Evolutionary conservation across 2,329 filamentous ascomycete genomes (phyloP).

Genomic region (Penicillium glabrum): DNA sequence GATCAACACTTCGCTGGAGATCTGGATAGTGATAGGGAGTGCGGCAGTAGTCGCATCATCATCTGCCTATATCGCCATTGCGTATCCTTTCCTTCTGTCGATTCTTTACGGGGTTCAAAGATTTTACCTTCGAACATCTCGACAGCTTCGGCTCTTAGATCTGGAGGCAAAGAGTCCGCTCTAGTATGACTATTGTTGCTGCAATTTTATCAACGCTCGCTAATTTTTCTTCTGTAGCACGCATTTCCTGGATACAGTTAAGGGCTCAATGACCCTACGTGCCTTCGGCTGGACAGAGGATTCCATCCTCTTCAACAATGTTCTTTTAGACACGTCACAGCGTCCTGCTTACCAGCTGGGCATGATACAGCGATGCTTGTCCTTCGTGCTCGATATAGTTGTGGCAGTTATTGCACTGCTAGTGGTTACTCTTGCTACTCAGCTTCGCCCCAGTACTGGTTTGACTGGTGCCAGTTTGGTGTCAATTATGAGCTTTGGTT

Average conservation of each 20-base stretch:
- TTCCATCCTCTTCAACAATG: slow-evolving; percentile 4
- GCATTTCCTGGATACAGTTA: slow-evolving; percentile 1
- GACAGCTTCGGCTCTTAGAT: slow-evolving; percentile 57
- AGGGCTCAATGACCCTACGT: not conserved
- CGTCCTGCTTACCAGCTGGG: slow-evolving; percentile 6
- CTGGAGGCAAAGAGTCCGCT: slow-evolving; percentile 58
- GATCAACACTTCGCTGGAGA: not conserved
- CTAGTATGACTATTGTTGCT: slow-evolving; percentile 1
- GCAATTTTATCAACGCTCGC: not conserved
- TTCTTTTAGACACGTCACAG: slow-evolving; percentile 6
- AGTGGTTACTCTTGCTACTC: not conserved
- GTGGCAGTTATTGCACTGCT: not conserved
- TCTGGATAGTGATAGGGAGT: not conserved
- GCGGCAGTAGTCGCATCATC: not conserved
- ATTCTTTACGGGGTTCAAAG: slow-evolving; percentile 52
- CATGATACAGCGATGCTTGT: slow-evolving; percentile 9
- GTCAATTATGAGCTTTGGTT: not conserved
- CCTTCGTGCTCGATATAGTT: slow-evolving; percentile 3
- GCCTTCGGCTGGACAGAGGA: slow-evolving; percentile 3
- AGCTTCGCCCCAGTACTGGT: not conserved
- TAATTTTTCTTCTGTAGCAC: not conserved
- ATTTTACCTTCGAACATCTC: slow-evolving; percentile 58
- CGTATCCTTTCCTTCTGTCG: slow-evolving; percentile 33
- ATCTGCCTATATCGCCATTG: not conserved
- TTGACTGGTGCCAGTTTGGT: not conserved